Base-by-base conservation (phyloP, 345 rosid genomes). In the Eucalyptus curtisii region DNA sequence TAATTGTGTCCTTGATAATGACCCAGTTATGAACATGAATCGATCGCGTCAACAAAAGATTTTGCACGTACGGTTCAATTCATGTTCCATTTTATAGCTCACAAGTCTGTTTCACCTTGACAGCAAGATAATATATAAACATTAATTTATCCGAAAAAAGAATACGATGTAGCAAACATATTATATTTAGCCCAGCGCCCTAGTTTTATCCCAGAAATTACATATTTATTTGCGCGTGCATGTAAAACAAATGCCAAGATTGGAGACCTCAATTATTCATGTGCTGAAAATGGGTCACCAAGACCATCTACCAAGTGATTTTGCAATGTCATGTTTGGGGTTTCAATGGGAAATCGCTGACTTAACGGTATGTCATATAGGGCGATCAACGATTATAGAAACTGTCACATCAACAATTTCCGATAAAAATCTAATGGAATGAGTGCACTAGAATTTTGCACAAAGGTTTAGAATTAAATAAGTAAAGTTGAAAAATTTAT, bases 371-470 rank as follows among this genome's bases (percentile, higher is more conserved):
- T 59, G 31, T 4, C 31, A 6, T 7, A 52, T 7, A 52, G 24
- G 55, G 24, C 1, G 2, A 52, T 52, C 0, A 2, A 52, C 0
- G 4, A 52, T 52, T 19, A 7, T 52, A 52, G 0, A 52, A 7
- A 52, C 10, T 0, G 0, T 19, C 55, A 7, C 55, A 7, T 19
- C 55, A 52, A 19, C 2, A 52, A 19, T 19, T 52, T 52, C 0
- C 0, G 1, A 10, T 17, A 22, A 49, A 49, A 9, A 55, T 22
- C 8, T 0, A 55, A 22, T 24, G 30, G 3, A 55, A 9, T 4
- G 12, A 4, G 0, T 0, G 0, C 1, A 24, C 0, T 55, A 13
- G 2, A 55, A 55, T 55, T 55, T 55, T 0, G 13, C 61, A 55
- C 6, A 55, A 24, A 55, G 3, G 27, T 24, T 55, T 55, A 55